phyloP scores from a whole-genome alignment of 495 filamentous ascomycete species.

The Penicillium goetzii region DNA sequence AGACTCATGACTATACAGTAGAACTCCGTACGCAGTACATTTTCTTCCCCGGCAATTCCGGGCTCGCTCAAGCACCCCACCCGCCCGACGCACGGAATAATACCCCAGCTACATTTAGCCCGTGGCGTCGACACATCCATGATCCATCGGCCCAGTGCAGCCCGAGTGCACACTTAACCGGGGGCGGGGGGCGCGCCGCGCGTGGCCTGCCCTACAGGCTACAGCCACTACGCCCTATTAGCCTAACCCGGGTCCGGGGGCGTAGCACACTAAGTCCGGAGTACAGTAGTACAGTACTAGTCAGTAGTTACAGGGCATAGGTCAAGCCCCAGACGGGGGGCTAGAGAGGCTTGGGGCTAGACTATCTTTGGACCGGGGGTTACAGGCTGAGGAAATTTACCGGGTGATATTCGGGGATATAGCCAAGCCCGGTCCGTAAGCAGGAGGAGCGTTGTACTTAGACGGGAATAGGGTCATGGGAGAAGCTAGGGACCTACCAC shows the following conservation, averaged over 20 bases:
- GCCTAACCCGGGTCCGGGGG: slow-evolving; percentile 1
- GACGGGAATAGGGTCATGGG: neutral
- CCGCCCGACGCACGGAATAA: neutral
- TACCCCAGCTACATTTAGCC: slow-evolving; percentile 2
- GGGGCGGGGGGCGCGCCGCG: neutral
- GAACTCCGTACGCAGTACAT: neutral
- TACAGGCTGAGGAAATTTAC: neutral
- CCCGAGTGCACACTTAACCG: neutral
- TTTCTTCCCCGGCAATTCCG: neutral
- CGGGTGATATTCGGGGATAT: slow-evolving; percentile 7
- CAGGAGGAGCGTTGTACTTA: too few relatives aligned
- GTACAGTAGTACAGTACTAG: too few relatives aligned
- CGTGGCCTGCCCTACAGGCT: slow-evolving; percentile 1
- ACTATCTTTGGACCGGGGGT: neutral
- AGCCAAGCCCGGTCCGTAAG: neutral
- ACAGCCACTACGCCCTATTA: neutral
- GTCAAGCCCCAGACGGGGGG: neutral
- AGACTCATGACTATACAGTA: neutral
- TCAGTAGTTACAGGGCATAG: neutral
- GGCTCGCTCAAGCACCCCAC: neutral
- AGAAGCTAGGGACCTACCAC: too few relatives aligned
- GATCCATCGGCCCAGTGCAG: neutral
- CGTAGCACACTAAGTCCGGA: too few relatives aligned
- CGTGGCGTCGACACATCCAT: neutral
- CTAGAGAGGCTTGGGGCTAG: neutral